Conservation (phyloP, 768 basidiomycete genomes). For the Mycena latifolia region DNA sequence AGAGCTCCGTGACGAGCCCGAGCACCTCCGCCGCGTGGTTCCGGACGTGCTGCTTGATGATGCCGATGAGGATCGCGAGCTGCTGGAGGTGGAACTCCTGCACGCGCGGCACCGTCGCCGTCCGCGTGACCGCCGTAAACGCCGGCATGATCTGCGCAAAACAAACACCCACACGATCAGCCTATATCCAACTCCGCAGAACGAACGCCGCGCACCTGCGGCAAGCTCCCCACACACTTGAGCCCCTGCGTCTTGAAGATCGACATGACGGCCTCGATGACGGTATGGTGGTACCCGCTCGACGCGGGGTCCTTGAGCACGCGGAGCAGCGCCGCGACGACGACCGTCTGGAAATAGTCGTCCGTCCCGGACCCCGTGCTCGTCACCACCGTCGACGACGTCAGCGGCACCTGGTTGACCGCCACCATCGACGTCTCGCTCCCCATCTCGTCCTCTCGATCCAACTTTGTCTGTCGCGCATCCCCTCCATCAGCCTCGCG, state of each 20-base stretch:
- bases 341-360: conserved; percentile 98
- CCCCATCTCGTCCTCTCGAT: conserved; percentile 40
- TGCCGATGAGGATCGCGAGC: conserved; percentile 93
- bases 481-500: conserved; percentile 55
- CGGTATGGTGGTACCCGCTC: conserved; percentile 89
- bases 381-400: conserved; percentile 54
- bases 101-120: conserved; percentile 75
- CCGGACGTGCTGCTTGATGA: conserved; percentile 97
- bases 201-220: conserved; percentile 82
- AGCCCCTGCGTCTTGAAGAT: conserved; percentile 99
- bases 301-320: conserved; percentile 93
- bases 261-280: conserved; percentile 98
- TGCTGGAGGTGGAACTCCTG: conserved; percentile 97
- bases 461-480: conserved; percentile 46
- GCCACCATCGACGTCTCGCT: conserved; percentile 70
- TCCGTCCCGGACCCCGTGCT: conserved; percentile 78
- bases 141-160: conserved; percentile 88
- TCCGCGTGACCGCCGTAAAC: conserved; percentile 90
- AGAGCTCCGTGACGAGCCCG: conserved; percentile 87
- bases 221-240: conserved; percentile 97
- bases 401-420: conserved; percentile 76
- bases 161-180: no score
- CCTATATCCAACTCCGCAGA: no score
- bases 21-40: conserved; percentile 92
- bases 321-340: conserved; percentile 87